A percentile compares a stretch with the other conserved stretches of the same genome.
Evolutionary conservation across 345 rosid genomes (phyloP).

Genomic region (Salix koriyanagi): DNA sequence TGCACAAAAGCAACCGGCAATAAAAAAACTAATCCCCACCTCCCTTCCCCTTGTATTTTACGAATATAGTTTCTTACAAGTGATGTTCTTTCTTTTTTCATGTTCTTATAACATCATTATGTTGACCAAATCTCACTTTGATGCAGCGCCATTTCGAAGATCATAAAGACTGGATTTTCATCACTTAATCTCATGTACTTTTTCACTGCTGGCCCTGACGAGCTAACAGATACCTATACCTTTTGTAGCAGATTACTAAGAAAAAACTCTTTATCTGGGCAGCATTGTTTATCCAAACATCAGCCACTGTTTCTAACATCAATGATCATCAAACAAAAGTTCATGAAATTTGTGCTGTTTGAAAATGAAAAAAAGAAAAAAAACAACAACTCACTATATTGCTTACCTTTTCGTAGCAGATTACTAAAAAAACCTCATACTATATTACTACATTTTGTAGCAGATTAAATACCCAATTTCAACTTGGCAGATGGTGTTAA

Average conservation of each 20-base stretch:
- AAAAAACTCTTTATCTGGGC: neutral
- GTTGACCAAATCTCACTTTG: slow-evolving; percentile 6
- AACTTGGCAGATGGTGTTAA: neutral
- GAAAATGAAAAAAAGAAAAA: neutral
- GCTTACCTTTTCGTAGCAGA: no score
- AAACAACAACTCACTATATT: neutral
- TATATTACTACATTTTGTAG: neutral
- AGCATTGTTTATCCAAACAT: neutral
- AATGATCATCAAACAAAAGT: neutral
- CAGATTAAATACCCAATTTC: neutral
- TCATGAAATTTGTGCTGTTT: neutral
- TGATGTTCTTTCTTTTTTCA: no score
- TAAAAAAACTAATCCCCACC: no score
- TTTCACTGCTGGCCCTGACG: slow-evolving; percentile 97
- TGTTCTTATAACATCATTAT: neutral
- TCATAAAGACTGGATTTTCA: slow-evolving; percentile 92
- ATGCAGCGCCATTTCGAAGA: slow-evolving; percentile 85
- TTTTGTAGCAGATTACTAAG: no score
- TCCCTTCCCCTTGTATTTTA: no score
- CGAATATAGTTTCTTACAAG: neutral
- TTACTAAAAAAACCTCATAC: neutral
- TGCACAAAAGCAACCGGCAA: neutral
- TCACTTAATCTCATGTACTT: slow-evolving; percentile 94
- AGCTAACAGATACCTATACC: slow-evolving; percentile 39
- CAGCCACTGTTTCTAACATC: neutral